These are phyloP conservation scores for Geosiphon pyriformis DNA, from an alignment of 192 early-diverging fungal species.

Conservation along the genomic window DNA sequence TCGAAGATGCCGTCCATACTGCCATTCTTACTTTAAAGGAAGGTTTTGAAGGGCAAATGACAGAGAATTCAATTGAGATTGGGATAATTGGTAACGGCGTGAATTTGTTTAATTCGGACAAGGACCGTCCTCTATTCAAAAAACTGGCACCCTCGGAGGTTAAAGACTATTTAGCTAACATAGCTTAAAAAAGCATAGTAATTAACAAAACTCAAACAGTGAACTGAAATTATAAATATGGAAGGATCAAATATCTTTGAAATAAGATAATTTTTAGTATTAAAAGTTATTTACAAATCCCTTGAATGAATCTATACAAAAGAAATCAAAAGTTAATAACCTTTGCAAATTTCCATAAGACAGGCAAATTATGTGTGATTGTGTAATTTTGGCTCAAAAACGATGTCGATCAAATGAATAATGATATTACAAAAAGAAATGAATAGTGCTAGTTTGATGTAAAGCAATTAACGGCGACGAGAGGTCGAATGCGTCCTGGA, in stretches of 20 bases:
- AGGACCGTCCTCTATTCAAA: conserved; percentile 70
- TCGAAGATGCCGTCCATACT: conserved; percentile 98
- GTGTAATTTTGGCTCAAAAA: too few species aligned
- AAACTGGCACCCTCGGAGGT: conserved; percentile 78
- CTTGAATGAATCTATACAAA: too few species aligned
- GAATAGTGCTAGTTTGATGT: background rate
- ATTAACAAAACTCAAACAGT: too few species aligned
- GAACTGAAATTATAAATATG: too few species aligned
- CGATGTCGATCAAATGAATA: too few species aligned
- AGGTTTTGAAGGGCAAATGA: conserved; percentile 98
- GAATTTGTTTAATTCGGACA: conserved; percentile 52
- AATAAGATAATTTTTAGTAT: too few species aligned
- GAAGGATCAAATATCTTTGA: too few species aligned
- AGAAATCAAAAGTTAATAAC: too few species aligned
- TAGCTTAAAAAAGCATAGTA: conserved; percentile 66
- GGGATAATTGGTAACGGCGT: conserved; percentile 70
- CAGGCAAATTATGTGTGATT: too few species aligned
- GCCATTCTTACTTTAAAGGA: conserved; percentile 99
- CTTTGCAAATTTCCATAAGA: too few species aligned
- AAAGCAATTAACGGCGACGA: conserved; percentile 8
- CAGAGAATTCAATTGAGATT: conserved; percentile 92
- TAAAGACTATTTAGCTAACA: conserved; percentile 97
- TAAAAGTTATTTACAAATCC: too few species aligned
- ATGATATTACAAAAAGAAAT: background rate
- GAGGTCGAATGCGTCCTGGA: background rate